Percentiles rank a stretch among this genome's conserved stretches.
These are phyloP conservation scores for Botryotinia narcissicola DNA, from an alignment of 2,329 filamentous ascomycete genomes.

Conservation along the genomic window DNA sequence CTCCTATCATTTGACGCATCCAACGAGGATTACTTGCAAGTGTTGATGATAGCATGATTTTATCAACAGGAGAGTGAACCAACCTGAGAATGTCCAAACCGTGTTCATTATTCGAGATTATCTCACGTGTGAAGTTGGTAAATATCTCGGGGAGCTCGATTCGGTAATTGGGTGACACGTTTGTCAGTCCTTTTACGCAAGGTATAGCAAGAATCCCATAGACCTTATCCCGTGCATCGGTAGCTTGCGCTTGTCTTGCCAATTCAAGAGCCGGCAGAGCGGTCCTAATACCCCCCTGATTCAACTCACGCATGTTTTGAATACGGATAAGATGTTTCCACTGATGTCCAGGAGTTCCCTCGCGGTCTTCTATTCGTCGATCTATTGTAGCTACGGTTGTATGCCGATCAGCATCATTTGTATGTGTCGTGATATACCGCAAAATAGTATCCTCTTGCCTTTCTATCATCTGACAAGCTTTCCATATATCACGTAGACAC, in stretches of 20 bases:
- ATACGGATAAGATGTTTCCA: constrained; percentile 20
- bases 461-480: constrained; percentile 13
- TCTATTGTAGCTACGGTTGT: constrained; percentile 10
- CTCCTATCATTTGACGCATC: neutral
- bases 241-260: constrained; percentile 18
- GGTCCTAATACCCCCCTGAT: neutral
- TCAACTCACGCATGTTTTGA: constrained; percentile 3
- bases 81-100: constrained; percentile 18
- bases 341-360: constrained; percentile 16
- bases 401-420: neutral
- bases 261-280: constrained; percentile 13
- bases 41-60: constrained; percentile 1
- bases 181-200: constrained; percentile 9
- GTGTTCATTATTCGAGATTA: constrained; percentile 15
- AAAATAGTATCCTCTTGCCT: constrained; percentile 10
- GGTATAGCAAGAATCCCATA: constrained; percentile 18
- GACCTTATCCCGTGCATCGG: constrained; percentile 19
- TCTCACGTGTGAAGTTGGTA: constrained; percentile 12
- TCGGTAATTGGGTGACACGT: constrained; percentile 10
- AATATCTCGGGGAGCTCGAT: constrained; percentile 9
- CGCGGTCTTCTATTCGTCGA: constrained; percentile 10
- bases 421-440: constrained; percentile 3
- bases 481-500: constrained; percentile 15
- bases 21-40: neutral
- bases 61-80: constrained; percentile 2